Conservation (phyloP, 2,329 filamentous ascomycete genomes). For the Zasmidium cellare region DNA sequence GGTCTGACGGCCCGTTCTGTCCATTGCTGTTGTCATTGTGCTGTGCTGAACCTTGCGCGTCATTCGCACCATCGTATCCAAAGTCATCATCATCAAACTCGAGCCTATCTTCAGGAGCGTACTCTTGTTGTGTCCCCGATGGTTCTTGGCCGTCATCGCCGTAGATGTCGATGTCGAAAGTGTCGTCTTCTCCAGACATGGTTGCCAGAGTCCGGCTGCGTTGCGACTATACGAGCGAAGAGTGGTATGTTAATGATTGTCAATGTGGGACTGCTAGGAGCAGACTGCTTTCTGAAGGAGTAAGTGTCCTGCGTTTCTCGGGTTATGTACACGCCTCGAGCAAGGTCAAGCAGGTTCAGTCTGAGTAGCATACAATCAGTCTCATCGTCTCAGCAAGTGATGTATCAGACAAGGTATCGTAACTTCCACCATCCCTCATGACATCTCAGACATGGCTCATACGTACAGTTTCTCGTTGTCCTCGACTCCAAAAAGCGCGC, state of each 20-base stretch:
- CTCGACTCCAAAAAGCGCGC: background rate
- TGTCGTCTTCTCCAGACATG: constrained; percentile 61
- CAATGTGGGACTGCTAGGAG: constrained; percentile 1
- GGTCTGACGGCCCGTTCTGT: constrained; percentile 21
- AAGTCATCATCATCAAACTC: constrained; percentile 25
- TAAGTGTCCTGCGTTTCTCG: constrained; percentile 13
- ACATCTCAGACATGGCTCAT: constrained; percentile 21
- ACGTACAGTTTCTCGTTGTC: constrained; percentile 21
- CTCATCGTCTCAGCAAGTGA: constrained; percentile 14
- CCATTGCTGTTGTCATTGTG: constrained; percentile 13
- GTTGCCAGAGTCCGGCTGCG: constrained; percentile 11
- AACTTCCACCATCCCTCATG: background rate
- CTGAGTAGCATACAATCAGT: constrained; percentile 26
- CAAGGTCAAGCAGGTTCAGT: constrained; percentile 18
- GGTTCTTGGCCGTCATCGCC: constrained; percentile 54
- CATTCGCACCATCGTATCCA: constrained; percentile 10
- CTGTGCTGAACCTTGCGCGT: constrained; percentile 1
- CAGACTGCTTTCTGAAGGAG: background rate
- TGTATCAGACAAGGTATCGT: background rate
- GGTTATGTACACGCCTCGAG: constrained; percentile 25
- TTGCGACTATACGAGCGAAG: background rate
- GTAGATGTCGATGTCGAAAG: constrained; percentile 71
- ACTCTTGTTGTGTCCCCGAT: constrained; percentile 32
- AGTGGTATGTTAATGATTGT: constrained; percentile 3
- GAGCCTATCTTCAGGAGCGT: constrained; percentile 21